phyloP scores from a whole-genome alignment of 495 filamentous ascomycete genomes.

The Chaetomium fimeti region DNA sequence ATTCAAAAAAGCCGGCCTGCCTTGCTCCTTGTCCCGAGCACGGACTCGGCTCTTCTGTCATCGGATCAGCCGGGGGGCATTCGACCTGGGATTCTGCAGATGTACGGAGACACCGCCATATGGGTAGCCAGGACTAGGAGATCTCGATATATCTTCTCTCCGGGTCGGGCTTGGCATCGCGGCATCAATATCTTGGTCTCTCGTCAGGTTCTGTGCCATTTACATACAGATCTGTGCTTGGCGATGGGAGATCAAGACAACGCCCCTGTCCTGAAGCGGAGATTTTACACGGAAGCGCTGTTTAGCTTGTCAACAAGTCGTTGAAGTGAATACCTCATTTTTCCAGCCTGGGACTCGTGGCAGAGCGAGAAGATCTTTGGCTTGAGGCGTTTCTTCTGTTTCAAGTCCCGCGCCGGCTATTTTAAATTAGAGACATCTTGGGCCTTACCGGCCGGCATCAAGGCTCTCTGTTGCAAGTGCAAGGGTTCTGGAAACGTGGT shows the following conservation, averaged over 20 bases:
- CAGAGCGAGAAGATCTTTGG: neutral
- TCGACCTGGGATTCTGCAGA: neutral
- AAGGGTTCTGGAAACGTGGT: conserved; percentile 18
- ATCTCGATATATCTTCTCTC: neutral
- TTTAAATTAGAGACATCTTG: neutral
- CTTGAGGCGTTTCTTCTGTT: conserved; percentile 16
- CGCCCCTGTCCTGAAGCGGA: neutral
- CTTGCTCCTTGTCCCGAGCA: neutral
- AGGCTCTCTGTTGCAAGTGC: conserved; percentile 13
- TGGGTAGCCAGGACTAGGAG: neutral
- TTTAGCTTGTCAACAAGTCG: neutral
- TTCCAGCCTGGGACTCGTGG: neutral
- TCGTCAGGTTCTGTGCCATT: neutral
- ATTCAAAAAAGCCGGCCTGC: neutral
- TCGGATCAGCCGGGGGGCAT: neutral
- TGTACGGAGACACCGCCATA: too few relatives aligned
- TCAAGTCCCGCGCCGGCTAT: conserved; percentile 29
- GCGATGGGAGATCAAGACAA: neutral
- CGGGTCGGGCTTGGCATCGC: neutral
- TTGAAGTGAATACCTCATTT: neutral
- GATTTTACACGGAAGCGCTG: neutral
- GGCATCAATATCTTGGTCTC: neutral
- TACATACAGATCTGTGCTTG: too few relatives aligned
- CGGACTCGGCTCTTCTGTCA: neutral
- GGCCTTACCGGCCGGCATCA: conserved; percentile 13